Evolutionary conservation across 2,329 filamentous ascomycete species (phyloP), one percentile per base, ranked within the genome.

Genomic region (Colletotrichum godetiae): DNA sequence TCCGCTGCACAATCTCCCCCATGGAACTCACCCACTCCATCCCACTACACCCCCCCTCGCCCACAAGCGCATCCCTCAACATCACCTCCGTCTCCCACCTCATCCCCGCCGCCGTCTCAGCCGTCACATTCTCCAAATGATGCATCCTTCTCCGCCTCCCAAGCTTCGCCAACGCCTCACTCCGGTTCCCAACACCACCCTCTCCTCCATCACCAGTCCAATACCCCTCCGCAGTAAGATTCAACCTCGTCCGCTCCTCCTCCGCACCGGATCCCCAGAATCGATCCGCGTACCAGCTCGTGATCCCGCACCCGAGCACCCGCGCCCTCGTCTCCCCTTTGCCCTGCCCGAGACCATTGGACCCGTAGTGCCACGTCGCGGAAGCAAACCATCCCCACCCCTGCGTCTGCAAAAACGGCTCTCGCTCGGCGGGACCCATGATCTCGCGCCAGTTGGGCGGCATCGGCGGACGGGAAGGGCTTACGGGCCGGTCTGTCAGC

Each of bases 331-430:
- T 77, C 76, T 88, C 87, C 13, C 86, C 86, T 4, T 76, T 76
- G 2, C 85, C 84, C 2, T 81, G 78, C 1, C 83, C 82, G 11
- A 78, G 76, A 5, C 82, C 80, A 27, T 80, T 81, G 1, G 81
- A 81, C 1, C 84, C 85, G 67, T 87, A 86, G 74, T 85, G 84
- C 74, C 81, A 80, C 6, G 84, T 81, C 1, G 83, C 85, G 60
- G 84, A 84, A 27, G 80, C 77, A 72, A 86, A 86, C 86, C 86
- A 88, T 42, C 80, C 82, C 83, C 84, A 86, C 33, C 77, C 79
- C 72, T 85, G 83, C 3, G 79, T 78, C 5, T 68, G 61, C n/a
- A 84, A 75, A 56, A 86, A 86, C 1, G 85, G 84, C 73, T 86
- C 84, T 7, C 79, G 78, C 8, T 74, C 63, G 13, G 35, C 29